Base-by-base conservation (phyloP, 176 grass and related monocot genomes). In the Paspalum notatum region DNA sequence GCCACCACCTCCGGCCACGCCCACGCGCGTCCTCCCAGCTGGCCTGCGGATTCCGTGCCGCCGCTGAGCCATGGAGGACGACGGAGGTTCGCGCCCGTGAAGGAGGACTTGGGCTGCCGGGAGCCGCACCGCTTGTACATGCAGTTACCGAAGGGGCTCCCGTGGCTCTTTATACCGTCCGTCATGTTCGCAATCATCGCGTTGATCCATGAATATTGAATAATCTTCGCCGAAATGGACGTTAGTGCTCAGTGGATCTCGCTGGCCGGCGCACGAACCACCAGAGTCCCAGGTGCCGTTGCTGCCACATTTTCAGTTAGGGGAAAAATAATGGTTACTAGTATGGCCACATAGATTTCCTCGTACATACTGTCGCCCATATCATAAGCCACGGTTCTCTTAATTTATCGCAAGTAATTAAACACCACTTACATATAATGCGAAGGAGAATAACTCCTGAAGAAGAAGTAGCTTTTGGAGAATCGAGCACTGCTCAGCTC, bases 141-240 rank as follows among this genome's bases (percentile, higher is more conserved):
- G n/a, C n/a, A n/a, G n/a, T n/a, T n/a, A n/a, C n/a, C n/a, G n/a
- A n/a, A n/a, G n/a, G n/a, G n/a, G n/a, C 52, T 79, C 15, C 81
- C 12, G 0, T 67, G 42, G 7, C 68, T 79, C 49, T 0, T 74
- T 4, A 52, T 44, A 9, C 1, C 17, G 7, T 66, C 8, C 4
- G 20, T 74, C 2, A 17, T 63, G 57, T 65, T 61, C 0, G 43
- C 71, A 17, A 88, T 74, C 60, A 83, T 73, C 17, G 4, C 17
- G 43, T 88, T 88, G 50, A 83, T 88, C 86, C 86, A 79, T 2
- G 75, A 79, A n/a, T n/a, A n/a, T n/a, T n/a, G n/a, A n/a, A 32
- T 84, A 18, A 59, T 84, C 80, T 9, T 84, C 43, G 1, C 22
- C 15, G 6, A 38, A 70, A 6, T 61, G 17, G 21, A 9, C 13